These are phyloP conservation scores for Pseudozyma sp. DNA, from an alignment of 1,284 basidiomycete species.

Conservation along the genomic window DNA sequence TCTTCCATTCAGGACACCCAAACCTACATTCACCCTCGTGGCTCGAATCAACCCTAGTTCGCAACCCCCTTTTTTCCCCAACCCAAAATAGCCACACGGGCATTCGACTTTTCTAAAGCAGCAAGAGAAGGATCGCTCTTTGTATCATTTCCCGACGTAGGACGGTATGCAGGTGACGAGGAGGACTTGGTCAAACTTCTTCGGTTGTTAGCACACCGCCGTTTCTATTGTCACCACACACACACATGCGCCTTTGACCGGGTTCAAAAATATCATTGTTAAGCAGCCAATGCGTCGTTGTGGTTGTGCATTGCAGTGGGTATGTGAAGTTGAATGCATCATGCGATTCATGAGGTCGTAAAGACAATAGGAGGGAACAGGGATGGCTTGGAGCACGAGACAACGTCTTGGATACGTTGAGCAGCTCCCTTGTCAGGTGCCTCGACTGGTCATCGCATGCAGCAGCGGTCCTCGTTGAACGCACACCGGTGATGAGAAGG, in stretches of 20 bases:
- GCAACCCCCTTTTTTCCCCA: background rate
- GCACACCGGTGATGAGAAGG: too few species aligned
- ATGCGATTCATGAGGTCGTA: too few species aligned
- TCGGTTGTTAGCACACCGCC: slow-evolving; percentile 1
- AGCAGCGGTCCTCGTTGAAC: too few species aligned
- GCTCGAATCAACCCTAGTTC: slow-evolving; percentile 2
- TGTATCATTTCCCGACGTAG: slow-evolving; percentile 20
- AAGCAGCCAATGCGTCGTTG: slow-evolving; percentile 13
- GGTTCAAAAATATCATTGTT: slow-evolving; percentile 32
- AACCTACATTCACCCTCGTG: background rate
- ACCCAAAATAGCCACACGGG: slow-evolving; percentile 10
- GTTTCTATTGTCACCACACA: slow-evolving; percentile 2
- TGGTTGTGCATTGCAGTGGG: too few species aligned
- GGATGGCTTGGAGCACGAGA: too few species aligned
- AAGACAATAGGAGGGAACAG: too few species aligned
- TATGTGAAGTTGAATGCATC: too few species aligned
- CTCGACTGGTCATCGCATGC: too few species aligned
- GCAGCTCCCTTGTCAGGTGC: too few species aligned
- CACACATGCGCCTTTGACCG: slow-evolving; percentile 20
- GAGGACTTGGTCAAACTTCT: slow-evolving; percentile 6
- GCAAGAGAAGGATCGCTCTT: background rate
- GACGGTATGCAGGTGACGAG: background rate
- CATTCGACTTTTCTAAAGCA: background rate
- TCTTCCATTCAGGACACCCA: slow-evolving; percentile 20
- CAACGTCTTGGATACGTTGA: too few species aligned